phyloP scores from a whole-genome alignment of 768 basidiomycete species.

The Psilocybe sp. region DNA sequence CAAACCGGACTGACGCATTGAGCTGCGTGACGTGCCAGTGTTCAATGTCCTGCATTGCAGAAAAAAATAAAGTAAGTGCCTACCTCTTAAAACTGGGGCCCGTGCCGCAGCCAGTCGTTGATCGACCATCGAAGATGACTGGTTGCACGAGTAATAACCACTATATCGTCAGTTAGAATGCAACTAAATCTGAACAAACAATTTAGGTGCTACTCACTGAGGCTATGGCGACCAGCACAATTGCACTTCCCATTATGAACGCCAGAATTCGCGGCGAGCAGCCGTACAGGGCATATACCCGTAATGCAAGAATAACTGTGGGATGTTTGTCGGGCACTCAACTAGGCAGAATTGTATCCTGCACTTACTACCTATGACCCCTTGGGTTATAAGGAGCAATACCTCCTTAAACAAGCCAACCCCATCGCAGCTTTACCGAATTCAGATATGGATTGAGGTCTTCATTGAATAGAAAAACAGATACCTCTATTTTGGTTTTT shows the following conservation, averaged over 20 bases:
- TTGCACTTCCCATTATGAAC: conserved; percentile 30
- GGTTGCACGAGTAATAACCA: conserved; percentile 44
- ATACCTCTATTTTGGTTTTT: conserved; percentile 8
- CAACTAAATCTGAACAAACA: conserved; percentile 3
- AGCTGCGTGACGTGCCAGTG: conserved; percentile 5
- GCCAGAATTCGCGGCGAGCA: conserved; percentile 34
- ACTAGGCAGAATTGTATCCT: not conserved
- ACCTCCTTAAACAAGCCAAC: conserved; percentile 39
- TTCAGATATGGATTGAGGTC: not conserved
- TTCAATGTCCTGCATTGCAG: not conserved
- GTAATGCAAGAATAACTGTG: conserved; percentile 41
- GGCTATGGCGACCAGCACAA: conserved; percentile 26
- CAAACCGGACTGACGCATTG: conserved; percentile 14
- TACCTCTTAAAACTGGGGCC: conserved; percentile 23
- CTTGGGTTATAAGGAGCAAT: conserved; percentile 40
- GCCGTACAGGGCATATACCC: conserved; percentile 50
- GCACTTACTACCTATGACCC: conserved; percentile 43
- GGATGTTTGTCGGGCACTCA: not conserved
- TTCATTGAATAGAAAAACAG: not conserved
- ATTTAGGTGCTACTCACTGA: conserved; percentile 28
- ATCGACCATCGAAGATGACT: conserved; percentile 17
- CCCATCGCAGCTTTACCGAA: conserved; percentile 33
- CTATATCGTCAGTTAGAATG: conserved; percentile 19
- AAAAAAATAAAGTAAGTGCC: conserved; percentile 3
- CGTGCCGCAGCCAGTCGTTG: conserved; percentile 32